Percentiles rank a stretch among this genome's conserved stretches.
Conservation (phyloP, 2,329 filamentous ascomycete species). For the Diaporthe ilicicola region DNA sequence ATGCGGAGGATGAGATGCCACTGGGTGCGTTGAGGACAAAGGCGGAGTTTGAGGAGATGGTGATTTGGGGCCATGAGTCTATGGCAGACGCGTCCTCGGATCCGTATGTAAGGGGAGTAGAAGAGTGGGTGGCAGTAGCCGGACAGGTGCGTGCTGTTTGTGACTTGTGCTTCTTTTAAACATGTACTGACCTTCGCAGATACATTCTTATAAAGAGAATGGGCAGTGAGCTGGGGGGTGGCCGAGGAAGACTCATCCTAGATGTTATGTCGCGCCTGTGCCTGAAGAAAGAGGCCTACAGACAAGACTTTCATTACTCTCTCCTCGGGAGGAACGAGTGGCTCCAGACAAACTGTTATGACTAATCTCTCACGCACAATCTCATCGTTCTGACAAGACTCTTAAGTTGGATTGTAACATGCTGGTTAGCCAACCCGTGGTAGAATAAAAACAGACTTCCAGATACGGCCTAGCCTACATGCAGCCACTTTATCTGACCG, state of each 20-base stretch:
- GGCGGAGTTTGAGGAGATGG: slow-evolving; percentile 75
- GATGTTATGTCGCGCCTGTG: not conserved
- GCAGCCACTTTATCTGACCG: slow-evolving; percentile 29
- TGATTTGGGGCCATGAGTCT: slow-evolving; percentile 86
- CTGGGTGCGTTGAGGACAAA: slow-evolving; percentile 68
- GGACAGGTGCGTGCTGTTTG: slow-evolving; percentile 45
- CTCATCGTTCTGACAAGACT: not conserved
- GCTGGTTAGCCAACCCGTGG: not conserved
- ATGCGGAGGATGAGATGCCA: slow-evolving; percentile 55
- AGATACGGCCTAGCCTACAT: slow-evolving; percentile 21
- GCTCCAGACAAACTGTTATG: too few relatives aligned
- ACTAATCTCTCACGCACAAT: too few relatives aligned
- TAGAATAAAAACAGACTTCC: slow-evolving; percentile 26
- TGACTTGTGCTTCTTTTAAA: too few relatives aligned
- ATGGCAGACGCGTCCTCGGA: slow-evolving; percentile 70
- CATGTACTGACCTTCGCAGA: slow-evolving; percentile 21
- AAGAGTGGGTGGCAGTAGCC: slow-evolving; percentile 83
- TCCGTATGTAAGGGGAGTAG: slow-evolving; percentile 75
- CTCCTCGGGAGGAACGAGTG: too few relatives aligned
- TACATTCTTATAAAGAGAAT: slow-evolving; percentile 31
- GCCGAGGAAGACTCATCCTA: not conserved
- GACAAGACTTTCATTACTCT: not conserved
- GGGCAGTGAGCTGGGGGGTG: not conserved
- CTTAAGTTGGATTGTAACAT: not conserved
- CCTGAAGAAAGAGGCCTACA: not conserved